Evolutionary conservation across 352 stramenopile species (phyloP), one percentile per base, ranked within the genome.

Genomic region (Phytophthora melonis): DNA sequence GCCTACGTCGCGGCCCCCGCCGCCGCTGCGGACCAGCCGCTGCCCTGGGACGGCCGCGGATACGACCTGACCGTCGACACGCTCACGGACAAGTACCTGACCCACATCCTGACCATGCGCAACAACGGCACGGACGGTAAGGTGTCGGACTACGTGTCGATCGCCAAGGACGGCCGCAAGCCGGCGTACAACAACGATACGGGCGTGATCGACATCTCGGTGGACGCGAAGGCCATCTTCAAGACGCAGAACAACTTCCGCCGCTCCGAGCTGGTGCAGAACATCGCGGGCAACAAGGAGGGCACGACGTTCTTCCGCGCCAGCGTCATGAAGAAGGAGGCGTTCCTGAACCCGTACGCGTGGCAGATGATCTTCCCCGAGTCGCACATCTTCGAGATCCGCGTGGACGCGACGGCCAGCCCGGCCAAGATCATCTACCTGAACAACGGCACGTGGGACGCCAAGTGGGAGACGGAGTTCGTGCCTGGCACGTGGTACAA

Each of bases 321-420:
- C 47, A 90, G 80, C 41, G 68, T 91, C 47, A 83, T 81, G 74
- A 86, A 88, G 67, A 66, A 80, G 43, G 69, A 77, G 23, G 63
- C 67, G 25, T 86, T 84, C 56, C 66, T 87, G 34, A 91, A 90
- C 79, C 63, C 68, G 77, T 75, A 89, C 64, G 32, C 62, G 47
- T 91, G 84, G 84, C 79, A 91, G 63, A 77, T 88, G 61, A 80
- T 88, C 74, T 91, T 90, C 73, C 78, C 80, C 0, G 82, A 87
- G 63, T 80, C 75, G 34, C 80, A 89, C 72, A 59, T 84, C 63
- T 91, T 87, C 43, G 79, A 89, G 72, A 73, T 91, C 43, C 82
- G 81, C 62, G 77, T 90, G 45, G 80, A 91, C 65, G 78, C 82
- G 23, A 78, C 72, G 19, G 49, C 50, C 39, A 72, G 68, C 55